phyloP scores from a whole-genome alignment of 129 eudicot genomes.

The Smallanthus sonchifolius region DNA sequence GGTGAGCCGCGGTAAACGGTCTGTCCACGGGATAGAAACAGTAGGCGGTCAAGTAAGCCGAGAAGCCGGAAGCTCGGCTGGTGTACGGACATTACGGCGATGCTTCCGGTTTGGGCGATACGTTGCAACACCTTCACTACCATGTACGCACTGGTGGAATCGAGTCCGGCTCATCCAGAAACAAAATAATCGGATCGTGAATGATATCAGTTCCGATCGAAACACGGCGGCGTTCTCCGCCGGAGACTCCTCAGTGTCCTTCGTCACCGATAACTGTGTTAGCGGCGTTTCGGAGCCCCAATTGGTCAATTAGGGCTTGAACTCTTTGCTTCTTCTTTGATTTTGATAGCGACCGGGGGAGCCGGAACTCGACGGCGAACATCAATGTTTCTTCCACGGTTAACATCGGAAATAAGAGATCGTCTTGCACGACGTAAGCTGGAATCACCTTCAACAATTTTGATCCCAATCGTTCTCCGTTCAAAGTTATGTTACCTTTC shows the following conservation, averaged over 20 bases:
- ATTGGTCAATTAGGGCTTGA: slow-evolving; percentile 75
- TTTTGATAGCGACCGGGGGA: slow-evolving; percentile 61
- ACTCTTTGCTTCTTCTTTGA: slow-evolving; percentile 75
- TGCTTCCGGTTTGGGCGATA: slow-evolving; percentile 84
- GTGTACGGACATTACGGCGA: slow-evolving; percentile 85
- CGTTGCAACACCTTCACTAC: slow-evolving; percentile 92
- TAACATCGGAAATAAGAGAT: slow-evolving; percentile 78
- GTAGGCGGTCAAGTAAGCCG: slow-evolving; percentile 61
- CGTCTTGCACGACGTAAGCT: slow-evolving; percentile 97
- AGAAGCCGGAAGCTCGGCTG: slow-evolving; percentile 88
- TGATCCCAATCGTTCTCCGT: slow-evolving; percentile 71
- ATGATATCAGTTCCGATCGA: slow-evolving; percentile 87
- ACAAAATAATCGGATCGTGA: slow-evolving; percentile 66
- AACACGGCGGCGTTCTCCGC: slow-evolving; percentile 93
- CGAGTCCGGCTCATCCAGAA: slow-evolving; percentile 89
- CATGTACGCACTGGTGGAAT: slow-evolving; percentile 93
- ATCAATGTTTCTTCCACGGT: slow-evolving; percentile 92
- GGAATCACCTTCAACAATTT: slow-evolving; percentile 71
- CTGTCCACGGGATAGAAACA: slow-evolving; percentile 80
- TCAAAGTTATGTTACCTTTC: slow-evolving; percentile 59
- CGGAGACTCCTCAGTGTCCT: slow-evolving; percentile 95
- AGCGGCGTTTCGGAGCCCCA: slow-evolving; percentile 85
- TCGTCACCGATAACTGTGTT: slow-evolving; percentile 91
- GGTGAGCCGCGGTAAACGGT: slow-evolving; percentile 92
- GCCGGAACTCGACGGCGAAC: slow-evolving; percentile 89